Conservation (phyloP, 2,329 filamentous ascomycete species). For the Stenocarpella maydis region DNA sequence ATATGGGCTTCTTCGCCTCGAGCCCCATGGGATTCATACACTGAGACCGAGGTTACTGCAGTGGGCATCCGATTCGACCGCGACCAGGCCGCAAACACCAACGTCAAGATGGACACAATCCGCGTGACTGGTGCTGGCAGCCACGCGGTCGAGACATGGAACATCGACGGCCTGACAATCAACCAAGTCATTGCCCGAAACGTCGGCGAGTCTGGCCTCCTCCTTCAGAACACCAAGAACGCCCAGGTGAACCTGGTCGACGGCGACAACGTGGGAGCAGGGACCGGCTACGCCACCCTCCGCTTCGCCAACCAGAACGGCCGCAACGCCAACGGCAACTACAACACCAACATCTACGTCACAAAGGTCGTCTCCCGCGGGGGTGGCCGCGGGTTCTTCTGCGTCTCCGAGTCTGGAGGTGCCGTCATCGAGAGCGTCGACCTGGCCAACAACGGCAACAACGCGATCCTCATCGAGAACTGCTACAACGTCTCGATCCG, state of each 20-base stretch:
- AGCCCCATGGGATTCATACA: too few relatives aligned
- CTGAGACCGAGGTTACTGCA: neutral
- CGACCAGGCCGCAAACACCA: slow-evolving; percentile 59
- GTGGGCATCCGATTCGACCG: slow-evolving; percentile 66
- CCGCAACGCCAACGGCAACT: slow-evolving; percentile 53
- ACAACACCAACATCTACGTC: slow-evolving; percentile 60
- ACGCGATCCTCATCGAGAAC: slow-evolving; percentile 66
- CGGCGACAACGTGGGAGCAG: slow-evolving; percentile 60
- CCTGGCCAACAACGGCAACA: slow-evolving; percentile 61
- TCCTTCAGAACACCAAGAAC: slow-evolving; percentile 62
- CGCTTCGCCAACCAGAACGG: slow-evolving; percentile 58
- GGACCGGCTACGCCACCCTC: slow-evolving; percentile 63
- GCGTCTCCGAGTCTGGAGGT: slow-evolving; percentile 64
- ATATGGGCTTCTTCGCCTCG: too few relatives aligned
- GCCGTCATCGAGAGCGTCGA: slow-evolving; percentile 58
- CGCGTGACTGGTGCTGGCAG: slow-evolving; percentile 60
- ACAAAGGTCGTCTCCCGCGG: slow-evolving; percentile 63
- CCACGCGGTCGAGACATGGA: slow-evolving; percentile 67
- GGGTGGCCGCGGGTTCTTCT: slow-evolving; percentile 65
- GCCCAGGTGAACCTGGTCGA: slow-evolving; percentile 62
- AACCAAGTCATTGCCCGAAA: slow-evolving; percentile 60
- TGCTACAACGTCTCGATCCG: slow-evolving; percentile 63
- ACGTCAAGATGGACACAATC: slow-evolving; percentile 62
- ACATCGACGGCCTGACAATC: slow-evolving; percentile 63
- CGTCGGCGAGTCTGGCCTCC: slow-evolving; percentile 64